These are phyloP conservation scores for Rhodocollybia butyracea DNA, from an alignment of 768 basidiomycete genomes.

Conservation along the genomic window DNA sequence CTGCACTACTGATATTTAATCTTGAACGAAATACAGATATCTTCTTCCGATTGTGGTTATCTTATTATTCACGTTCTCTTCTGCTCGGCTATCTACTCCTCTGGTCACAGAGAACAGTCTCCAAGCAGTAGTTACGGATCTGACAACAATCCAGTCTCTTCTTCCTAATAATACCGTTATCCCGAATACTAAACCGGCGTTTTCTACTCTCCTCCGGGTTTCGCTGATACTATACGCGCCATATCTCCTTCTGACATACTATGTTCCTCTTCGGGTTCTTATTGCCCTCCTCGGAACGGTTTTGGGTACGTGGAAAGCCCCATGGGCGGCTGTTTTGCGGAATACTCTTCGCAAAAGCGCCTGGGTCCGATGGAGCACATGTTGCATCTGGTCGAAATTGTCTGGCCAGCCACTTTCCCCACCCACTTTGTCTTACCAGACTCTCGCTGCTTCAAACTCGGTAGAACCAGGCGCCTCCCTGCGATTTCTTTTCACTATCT, in stretches of 20 bases:
- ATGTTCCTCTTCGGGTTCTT: slow-evolving; percentile 60
- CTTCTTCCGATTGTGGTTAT: slow-evolving; percentile 52
- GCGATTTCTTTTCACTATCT: slow-evolving; percentile 84
- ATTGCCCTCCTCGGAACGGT: slow-evolving; percentile 58
- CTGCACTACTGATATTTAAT: slow-evolving; percentile 3
- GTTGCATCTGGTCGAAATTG: slow-evolving; percentile 47
- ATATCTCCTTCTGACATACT: slow-evolving; percentile 62
- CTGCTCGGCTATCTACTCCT: slow-evolving; percentile 19
- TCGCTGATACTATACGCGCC: slow-evolving; percentile 56
- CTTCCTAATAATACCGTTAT: slow-evolving; percentile 38
- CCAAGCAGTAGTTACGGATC: slow-evolving; percentile 55
- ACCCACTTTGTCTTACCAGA: slow-evolving; percentile 30
- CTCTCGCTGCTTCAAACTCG: slow-evolving; percentile 20
- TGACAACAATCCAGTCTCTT: slow-evolving; percentile 61
- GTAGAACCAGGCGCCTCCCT: slow-evolving; percentile 40
- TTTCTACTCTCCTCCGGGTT: slow-evolving; percentile 48
- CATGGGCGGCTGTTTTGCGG: slow-evolving; percentile 58
- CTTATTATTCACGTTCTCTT: slow-evolving; percentile 32
- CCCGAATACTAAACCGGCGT: slow-evolving; percentile 24
- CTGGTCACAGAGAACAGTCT: slow-evolving; percentile 54
- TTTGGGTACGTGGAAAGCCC: slow-evolving; percentile 61
- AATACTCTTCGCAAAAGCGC: slow-evolving; percentile 60
- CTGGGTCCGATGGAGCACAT: slow-evolving; percentile 62
- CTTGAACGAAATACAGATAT: slow-evolving; percentile 36
- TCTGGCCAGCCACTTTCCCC: slow-evolving; percentile 44